Base-by-base conservation (phyloP, 306 rosid genomes). In the Datisca glomerata region DNA sequence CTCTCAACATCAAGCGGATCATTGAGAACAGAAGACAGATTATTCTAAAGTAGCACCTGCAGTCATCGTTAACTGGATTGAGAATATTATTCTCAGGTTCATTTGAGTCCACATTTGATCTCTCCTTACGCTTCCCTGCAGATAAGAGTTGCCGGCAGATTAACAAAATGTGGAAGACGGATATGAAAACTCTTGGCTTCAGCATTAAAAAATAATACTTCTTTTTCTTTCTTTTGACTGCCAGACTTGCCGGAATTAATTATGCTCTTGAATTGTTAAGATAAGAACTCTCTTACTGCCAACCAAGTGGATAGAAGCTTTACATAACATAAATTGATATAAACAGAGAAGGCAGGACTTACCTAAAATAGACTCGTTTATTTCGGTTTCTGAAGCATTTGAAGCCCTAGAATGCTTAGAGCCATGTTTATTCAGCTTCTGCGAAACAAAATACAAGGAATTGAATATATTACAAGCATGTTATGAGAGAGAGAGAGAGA, bases 121-220 rank as follows among this genome's bases (percentile, higher is more conserved):
- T 75, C 51, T 65, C 92, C 49, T 89, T 80, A 52, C 93, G 80
- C 64, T 89, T 86, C 67, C 94, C 92, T 86, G 69, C 18, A 13
- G 63, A 56, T 43, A 36, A 38, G 46, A 51, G 25, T 23, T 23
- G 21, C 12, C n/a, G 5, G n/a, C n/a, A n/a, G 8, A 32, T 40
- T 8, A 15, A 15, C 3, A 10, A 25, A 13, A 16, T 18, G 19
- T 7, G 4, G 11, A 40, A 16, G 6, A 40, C 12, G 21, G 1
- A 7, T 4, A 10, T 17, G 3, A 31, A 3, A 31, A 31, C n/a
- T n/a, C n/a, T n/a, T n/a, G n/a, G n/a, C n/a, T n/a, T n/a, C n/a
- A n/a, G n/a, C n/a, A n/a, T n/a, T n/a, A n/a, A n/a, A n/a, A n/a
- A n/a, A n/a, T n/a, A n/a, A n/a, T n/a, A n/a, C n/a, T n/a, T n/a